Conservation (phyloP, 495 filamentous ascomycete species). For the Hamigera avellanea region DNA sequence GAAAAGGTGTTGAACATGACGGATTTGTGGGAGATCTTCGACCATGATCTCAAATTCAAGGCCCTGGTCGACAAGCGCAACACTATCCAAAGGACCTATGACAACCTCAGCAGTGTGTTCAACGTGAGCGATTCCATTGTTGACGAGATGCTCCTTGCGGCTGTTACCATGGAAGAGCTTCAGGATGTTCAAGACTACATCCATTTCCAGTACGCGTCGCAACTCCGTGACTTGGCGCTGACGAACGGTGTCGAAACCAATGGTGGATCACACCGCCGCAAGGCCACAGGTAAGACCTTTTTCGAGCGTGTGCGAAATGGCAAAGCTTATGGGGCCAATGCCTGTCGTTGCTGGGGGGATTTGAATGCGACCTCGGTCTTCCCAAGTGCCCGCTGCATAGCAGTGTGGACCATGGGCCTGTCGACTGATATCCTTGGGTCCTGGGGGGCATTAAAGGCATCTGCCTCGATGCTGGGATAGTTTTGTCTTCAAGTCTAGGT, state of each 20-base stretch:
- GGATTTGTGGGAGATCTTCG: slow-evolving; percentile 88
- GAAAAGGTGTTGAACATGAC: slow-evolving; percentile 87
- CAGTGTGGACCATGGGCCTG: too few species aligned
- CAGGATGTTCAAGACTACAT: slow-evolving; percentile 96
- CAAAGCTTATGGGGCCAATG: slow-evolving; percentile 67
- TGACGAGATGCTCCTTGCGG: slow-evolving; percentile 67
- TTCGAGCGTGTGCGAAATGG: slow-evolving; percentile 76
- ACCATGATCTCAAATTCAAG: slow-evolving; percentile 87
- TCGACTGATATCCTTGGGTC: too few species aligned
- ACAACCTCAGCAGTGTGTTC: slow-evolving; percentile 49
- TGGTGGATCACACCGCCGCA: slow-evolving; percentile 55
- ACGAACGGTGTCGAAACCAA: slow-evolving; percentile 40
- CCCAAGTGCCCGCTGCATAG: too few species aligned
- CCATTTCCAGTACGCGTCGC: slow-evolving; percentile 81
- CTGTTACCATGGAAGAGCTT: slow-evolving; percentile 78
- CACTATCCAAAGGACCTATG: slow-evolving; percentile 63
- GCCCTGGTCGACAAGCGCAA: slow-evolving; percentile 83
- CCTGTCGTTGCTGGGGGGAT: too few species aligned
- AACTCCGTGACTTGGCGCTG: slow-evolving; percentile 60
- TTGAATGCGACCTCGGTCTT: too few species aligned
- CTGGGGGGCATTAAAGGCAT: too few species aligned
- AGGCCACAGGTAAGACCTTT: slow-evolving; percentile 58
- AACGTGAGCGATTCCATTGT: slow-evolving; percentile 44
- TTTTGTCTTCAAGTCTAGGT: too few species aligned
- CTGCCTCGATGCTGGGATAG: too few species aligned